These are phyloP conservation scores for Taiozyma sp. DNA, from an alignment of 1,139 yeast genomes.

Conservation along the genomic window DNA sequence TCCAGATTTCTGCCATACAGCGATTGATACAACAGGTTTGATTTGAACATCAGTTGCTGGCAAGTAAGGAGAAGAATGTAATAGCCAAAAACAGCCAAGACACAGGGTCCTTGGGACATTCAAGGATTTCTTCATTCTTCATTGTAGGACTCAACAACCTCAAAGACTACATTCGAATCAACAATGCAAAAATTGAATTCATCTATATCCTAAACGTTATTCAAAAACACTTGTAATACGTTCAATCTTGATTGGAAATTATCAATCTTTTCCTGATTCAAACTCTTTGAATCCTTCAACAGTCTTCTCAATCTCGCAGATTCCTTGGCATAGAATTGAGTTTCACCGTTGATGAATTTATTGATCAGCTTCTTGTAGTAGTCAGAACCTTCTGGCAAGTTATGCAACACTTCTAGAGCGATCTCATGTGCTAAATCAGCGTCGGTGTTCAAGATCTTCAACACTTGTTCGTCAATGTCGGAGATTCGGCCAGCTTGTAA, in stretches of 20 bases:
- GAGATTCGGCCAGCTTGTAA: constrained; percentile 51
- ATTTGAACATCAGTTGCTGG: constrained; percentile 38
- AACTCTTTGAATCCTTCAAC: constrained; percentile 33
- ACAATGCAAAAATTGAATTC: no score
- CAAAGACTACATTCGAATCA: neutral
- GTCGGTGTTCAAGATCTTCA: constrained; percentile 22
- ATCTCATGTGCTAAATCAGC: constrained; percentile 26
- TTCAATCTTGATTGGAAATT: constrained; percentile 45
- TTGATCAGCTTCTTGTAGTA: constrained; percentile 51
- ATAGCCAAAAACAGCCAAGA: constrained; percentile 40
- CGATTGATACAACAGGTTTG: constrained; percentile 14
- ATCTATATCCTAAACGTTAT: neutral
- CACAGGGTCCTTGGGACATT: constrained; percentile 41
- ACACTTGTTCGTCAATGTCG: constrained; percentile 36
- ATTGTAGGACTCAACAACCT: constrained; percentile 23
- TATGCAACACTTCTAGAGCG: constrained; percentile 24
- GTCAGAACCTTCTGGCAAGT: constrained; percentile 19
- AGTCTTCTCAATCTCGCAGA: constrained; percentile 44
- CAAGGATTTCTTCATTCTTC: constrained; percentile 39
- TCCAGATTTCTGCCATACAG: neutral
- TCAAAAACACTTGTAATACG: constrained; percentile 35
- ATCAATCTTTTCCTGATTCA: constrained; percentile 36
- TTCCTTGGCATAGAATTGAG: constrained; percentile 47
- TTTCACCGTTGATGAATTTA: constrained; percentile 45
- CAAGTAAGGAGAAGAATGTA: constrained; percentile 29